Base-by-base conservation (phyloP, 495 filamentous ascomycete species). In the Penicillium cinerascens region DNA sequence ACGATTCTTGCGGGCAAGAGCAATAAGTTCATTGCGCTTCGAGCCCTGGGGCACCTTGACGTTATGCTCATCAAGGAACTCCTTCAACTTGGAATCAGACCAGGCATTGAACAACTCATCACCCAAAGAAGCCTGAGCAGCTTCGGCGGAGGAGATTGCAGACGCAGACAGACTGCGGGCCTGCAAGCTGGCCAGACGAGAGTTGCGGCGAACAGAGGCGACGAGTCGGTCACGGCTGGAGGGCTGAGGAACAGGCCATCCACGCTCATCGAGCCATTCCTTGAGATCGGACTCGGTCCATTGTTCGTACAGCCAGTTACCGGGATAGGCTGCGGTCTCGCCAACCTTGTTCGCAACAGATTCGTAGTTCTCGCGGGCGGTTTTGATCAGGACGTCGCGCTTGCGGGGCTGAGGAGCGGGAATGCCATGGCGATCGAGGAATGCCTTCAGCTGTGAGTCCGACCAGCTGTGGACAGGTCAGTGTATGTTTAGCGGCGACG, bases 301-400 rank as follows among this genome's bases (percentile, higher is more conserved):
- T 33, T 86, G 76, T 52, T 83, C 82, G 61, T 96, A 98, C 27
- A 97, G 73, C 93, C 93, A 98, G 70, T 96, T 85, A n/a, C 93
- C 93, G 36, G 93, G 93, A 58, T 98, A 98, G 9, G 80, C 65
- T 35, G 81, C 74, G 1, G 89, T 87, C 70, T 96, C 87, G 54
- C 88, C 89, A 37, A 80, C 76, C 72, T 96, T 97, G 64, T 91
- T 82, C 11, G 93, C 91, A 39, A 87, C 67, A 3, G 79, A 75
- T 54, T 96, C 85, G 55, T 95, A 97, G 65, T 87, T 92, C 52
- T 84, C 75, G 49, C 93, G 91, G 43, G 83, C 81, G 54, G 88
- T 79, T 60, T 85, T 78, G 57, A 97, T 80, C 43, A 96, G 72
- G 15, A 82, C 81, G 64, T 97, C 93, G 50, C 89, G 89, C 60